Base-by-base conservation (phyloP, 768 basidiomycete species). In the Vishniacozyma victoriae region DNA sequence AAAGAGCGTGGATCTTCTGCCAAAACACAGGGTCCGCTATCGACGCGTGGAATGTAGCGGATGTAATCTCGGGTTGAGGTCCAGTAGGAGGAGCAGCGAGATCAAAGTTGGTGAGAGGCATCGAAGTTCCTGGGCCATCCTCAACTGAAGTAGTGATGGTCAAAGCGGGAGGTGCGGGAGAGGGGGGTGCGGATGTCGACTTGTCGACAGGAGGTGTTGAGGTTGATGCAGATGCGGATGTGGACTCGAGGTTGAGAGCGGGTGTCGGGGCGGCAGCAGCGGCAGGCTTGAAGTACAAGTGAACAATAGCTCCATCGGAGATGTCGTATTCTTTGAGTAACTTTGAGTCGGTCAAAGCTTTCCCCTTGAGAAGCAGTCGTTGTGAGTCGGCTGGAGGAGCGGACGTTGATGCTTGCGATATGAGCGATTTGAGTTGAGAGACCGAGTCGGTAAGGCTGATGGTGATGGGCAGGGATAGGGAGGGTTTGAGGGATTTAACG, bases 401-500 rank as follows among this genome's bases (percentile, higher is more conserved):
- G 41, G 75, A 74, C 14, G 64, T 57, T 11, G 82, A 76, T 1
- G 80, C 65, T 4, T 59, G 37, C 13, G 84, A 79, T 48, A 97
- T 81, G 54, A 81, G 81, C 2, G 77, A 64, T 72, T 97, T 99
- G 70, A 96, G 81, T 37, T 81, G 70, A 35, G 79, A 73, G 72
- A 99, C 81, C 42, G 89, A 80, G 69, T 95, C 88, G n/a, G 88
- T 84, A 27, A 81, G 79, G 40, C 83, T 80, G 27, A 62, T 55
- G 39, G 80, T 69, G 55, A 97, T 77, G 23, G 81, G 77, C 75
- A 86, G 85, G 0, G 83, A 75, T 39, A 82, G 78, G 19, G 87
- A 75, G 0, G 95, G 95, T 67, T 97, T 97, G 64, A 82, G 76
- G 40, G 88, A 95, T 74, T 95, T 96, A 78, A 99, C 82, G 43